A percentile compares a stretch with the other conserved stretches of the same genome.
These are phyloP conservation scores for Ceratocystis ficicola DNA, from an alignment of 2,329 filamentous ascomycete genomes.

Conservation along the genomic window DNA sequence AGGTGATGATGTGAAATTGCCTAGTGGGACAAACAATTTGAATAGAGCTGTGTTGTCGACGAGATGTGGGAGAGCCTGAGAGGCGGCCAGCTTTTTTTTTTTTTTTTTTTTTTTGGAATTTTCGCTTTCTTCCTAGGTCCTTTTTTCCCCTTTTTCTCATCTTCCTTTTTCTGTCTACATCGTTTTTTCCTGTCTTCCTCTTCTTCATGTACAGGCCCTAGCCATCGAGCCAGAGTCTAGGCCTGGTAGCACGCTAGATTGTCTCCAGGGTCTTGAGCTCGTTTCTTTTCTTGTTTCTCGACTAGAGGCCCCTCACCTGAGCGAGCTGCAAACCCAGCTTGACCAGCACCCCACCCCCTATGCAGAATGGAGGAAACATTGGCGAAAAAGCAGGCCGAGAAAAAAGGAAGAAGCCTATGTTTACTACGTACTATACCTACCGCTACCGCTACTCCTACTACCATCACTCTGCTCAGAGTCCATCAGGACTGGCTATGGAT, in stretches of 20 bases:
- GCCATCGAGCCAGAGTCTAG: background rate
- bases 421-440: no score
- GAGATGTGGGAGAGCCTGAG: no score
- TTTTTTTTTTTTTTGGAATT: fast-evolving
- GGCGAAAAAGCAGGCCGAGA: background rate
- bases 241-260: background rate
- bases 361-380: background rate
- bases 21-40: background rate
- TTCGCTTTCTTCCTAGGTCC: no score
- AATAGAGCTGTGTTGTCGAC: background rate
- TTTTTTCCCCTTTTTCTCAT: no score
- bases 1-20: background rate
- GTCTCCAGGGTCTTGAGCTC: background rate
- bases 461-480: background rate
- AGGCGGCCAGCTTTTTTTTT: no score
- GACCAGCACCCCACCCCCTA: background rate
- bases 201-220: no score
- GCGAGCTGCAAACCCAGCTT: slow-evolving; percentile 9
- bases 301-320: background rate
- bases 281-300: background rate
- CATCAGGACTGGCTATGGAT: background rate
- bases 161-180: no score
- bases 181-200: no score
- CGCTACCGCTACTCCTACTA: background rate
- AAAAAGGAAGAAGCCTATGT: background rate